phyloP scores from a whole-genome alignment of 176 grass and related monocot genomes.

The Stipa capillata region DNA sequence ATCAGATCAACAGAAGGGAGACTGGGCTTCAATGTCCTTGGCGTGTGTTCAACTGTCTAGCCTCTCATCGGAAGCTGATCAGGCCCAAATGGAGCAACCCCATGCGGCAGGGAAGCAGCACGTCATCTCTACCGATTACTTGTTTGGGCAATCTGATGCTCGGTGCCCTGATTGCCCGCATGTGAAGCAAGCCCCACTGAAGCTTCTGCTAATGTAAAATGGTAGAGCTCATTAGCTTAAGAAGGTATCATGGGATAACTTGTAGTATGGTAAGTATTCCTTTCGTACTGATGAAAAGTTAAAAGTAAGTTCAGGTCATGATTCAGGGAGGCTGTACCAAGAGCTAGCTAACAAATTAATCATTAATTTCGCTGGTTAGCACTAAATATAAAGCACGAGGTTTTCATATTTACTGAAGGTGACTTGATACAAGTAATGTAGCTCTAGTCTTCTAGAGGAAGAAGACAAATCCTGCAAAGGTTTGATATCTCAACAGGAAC shows the following conservation, averaged over 20 bases:
- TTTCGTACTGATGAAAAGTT: background rate
- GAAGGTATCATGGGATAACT: no score
- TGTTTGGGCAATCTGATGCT: constrained; percentile 91
- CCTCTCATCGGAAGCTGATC: constrained; percentile 10
- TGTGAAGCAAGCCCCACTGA: constrained; percentile 82
- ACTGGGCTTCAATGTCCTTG: background rate
- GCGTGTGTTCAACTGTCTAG: background rate
- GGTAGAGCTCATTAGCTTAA: background rate
- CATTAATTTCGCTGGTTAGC: background rate
- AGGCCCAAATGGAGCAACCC: background rate
- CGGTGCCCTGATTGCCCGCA: constrained; percentile 77
- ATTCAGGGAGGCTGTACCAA: background rate
- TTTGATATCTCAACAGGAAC: no score
- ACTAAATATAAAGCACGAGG: background rate
- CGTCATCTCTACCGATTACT: constrained; percentile 31
- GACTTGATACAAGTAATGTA: background rate
- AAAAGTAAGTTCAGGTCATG: background rate
- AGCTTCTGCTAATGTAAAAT: constrained; percentile 45
- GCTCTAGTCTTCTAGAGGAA: background rate
- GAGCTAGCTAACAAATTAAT: background rate
- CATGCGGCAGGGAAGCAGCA: constrained; percentile 12
- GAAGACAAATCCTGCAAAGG: no score
- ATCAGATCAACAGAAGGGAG: background rate
- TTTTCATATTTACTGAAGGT: background rate
- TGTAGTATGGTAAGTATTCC: no score